These are phyloP conservation scores for Fusarium tanahbumbuense DNA, from an alignment of 2,329 filamentous ascomycete genomes.

Conservation along the genomic window DNA sequence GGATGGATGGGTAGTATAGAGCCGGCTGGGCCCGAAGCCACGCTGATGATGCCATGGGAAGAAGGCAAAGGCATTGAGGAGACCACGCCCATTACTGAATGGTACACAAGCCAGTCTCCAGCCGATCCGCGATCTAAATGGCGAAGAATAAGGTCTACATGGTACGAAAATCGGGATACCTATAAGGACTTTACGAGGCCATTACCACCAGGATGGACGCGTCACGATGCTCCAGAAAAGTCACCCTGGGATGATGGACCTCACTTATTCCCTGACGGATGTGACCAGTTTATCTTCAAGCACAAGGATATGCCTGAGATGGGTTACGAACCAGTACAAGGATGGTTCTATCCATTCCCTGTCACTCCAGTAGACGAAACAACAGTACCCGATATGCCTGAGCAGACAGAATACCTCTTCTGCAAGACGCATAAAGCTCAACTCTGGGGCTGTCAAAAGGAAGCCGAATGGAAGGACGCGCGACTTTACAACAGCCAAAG, in stretches of 20 bases:
- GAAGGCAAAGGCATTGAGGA: background rate
- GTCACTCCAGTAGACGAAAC: slow-evolving; percentile 1
- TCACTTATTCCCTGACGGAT: background rate
- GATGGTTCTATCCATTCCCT: slow-evolving; percentile 24
- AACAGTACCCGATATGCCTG: slow-evolving; percentile 2
- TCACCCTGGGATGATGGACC: background rate
- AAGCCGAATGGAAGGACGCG: background rate
- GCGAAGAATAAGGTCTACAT: slow-evolving; percentile 3
- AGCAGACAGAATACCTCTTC: slow-evolving; percentile 24
- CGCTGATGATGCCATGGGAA: background rate
- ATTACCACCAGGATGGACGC: slow-evolving; percentile 5
- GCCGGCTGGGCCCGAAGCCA: background rate
- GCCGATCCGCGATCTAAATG: background rate
- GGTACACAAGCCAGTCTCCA: background rate
- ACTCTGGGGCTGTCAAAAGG: background rate
- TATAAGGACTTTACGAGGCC: slow-evolving; percentile 11
- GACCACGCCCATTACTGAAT: background rate
- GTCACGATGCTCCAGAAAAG: background rate
- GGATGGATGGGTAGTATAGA: slow-evolving; percentile 1
- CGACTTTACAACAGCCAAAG: background rate
- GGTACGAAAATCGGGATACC: slow-evolving; percentile 8
- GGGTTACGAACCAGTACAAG: accelerated
- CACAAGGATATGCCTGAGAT: background rate
- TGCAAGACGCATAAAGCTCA: slow-evolving; percentile 5
- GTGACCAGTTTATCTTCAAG: background rate